phyloP scores from a whole-genome alignment of 1,139 yeast genomes.

The Zygotorulaspora mrakii region DNA sequence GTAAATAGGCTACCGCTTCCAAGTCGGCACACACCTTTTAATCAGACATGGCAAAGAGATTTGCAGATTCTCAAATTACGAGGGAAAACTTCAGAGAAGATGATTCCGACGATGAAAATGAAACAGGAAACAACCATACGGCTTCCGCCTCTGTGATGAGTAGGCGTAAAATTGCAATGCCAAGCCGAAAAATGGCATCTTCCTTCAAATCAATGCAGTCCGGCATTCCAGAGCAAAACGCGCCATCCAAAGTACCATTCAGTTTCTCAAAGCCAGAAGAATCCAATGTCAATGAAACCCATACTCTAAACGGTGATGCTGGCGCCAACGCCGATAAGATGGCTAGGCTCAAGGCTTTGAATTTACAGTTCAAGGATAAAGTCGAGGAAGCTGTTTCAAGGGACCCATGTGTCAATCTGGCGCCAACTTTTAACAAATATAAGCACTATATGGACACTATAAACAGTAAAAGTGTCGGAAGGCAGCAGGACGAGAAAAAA shows the following conservation, averaged over 20 bases:
- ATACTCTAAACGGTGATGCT: background rate
- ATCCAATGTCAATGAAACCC: conserved; percentile 1
- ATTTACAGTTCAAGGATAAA: conserved; percentile 55
- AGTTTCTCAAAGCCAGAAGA: conserved; percentile 3
- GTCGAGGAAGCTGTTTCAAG: conserved; percentile 44
- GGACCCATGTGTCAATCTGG: conserved; percentile 56
- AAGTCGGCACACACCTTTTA: too few relatives aligned
- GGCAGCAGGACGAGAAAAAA: background rate
- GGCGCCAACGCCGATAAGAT: conserved; percentile 14
- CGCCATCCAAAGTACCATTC: conserved; percentile 2
- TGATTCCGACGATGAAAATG: conserved; percentile 40
- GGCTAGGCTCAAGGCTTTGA: conserved; percentile 60
- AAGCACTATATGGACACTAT: conserved; percentile 41
- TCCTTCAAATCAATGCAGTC: background rate
- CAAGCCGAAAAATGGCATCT: conserved; percentile 40
- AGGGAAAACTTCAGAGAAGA: conserved; percentile 40
- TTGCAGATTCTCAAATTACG: conserved; percentile 57
- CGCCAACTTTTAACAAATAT: conserved; percentile 57
- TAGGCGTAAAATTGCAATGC: conserved; percentile 62
- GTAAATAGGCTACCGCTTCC: too few relatives aligned
- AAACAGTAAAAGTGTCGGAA: conserved; percentile 4
- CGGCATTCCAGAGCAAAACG: background rate
- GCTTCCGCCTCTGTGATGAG: conserved; percentile 68
- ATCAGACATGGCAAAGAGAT: conserved; percentile 74
- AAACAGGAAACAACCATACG: conserved; percentile 34